Base-by-base conservation (phyloP, 73 alveolate species). In the Paraurostyla sp. region DNA sequence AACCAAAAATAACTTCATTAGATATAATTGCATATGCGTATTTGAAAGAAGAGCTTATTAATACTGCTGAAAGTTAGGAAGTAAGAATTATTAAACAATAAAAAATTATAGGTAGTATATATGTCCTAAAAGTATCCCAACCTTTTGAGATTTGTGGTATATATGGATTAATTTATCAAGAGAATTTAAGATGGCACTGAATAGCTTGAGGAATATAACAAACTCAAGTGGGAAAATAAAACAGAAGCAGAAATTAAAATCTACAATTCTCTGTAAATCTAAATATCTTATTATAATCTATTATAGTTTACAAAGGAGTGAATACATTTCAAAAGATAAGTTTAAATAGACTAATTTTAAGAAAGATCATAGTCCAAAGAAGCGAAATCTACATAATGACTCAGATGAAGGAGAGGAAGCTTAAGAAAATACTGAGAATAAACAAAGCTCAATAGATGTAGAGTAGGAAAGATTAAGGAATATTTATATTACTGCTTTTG, bases 1-100 rank as follows among this genome's bases (percentile, higher is more conserved):
- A 41, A 23, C 68, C 65, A 2, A 33, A 43, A 23, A 69, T 75
- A 2, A 23, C 87, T 7, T 75, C 87, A 6, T 46, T 75, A 32
- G 87, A 75, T 50, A 75, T 75, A 6, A 48, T 43, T 9, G 87
- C 87, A 23, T 75, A 75, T 50, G 87, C 87, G 3, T 75, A 46
- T 38, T 50, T 75, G 40, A 75, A 75, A 29, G 87, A 75, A 30
- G 87, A 75, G 32, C 27, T 75, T 36, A 48, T 32, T 9, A 75
- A 75, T 69, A 69, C 65, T 6, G 33, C 41, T 6, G 84, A 69
- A 3, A 41, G 65, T 27, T 3, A 9, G 4, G 52, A 62, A 27
- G 80, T 38, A 42, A 69, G 15, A n/a, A n/a, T n/a, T n/a, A n/a
- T n/a, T n/a, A n/a, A n/a, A n/a, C n/a, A n/a, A n/a, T n/a, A n/a